Evolutionary conservation across 352 stramenopile genomes (phyloP).

Genomic region (Globisporangium viniferum): DNA sequence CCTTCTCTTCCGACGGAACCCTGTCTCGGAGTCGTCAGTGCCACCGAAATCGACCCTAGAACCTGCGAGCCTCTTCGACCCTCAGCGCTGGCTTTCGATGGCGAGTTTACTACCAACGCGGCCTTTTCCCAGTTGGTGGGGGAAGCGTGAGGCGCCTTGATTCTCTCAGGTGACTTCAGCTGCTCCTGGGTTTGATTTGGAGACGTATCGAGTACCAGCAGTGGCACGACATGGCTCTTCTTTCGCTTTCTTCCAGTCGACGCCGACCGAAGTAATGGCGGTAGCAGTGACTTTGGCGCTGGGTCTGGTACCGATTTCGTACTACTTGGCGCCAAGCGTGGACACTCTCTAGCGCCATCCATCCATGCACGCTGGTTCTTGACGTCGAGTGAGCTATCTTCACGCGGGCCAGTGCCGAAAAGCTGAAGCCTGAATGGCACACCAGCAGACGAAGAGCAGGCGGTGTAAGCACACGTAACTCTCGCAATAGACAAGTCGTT

Average conservation of each 20-base stretch:
- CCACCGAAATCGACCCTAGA: constrained; percentile 6
- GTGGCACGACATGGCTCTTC: constrained; percentile 10
- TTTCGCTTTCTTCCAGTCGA: constrained; percentile 5
- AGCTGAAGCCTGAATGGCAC: not conserved
- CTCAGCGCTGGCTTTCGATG: not conserved
- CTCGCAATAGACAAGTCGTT: not conserved
- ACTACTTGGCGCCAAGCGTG: not conserved
- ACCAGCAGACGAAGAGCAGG: not conserved
- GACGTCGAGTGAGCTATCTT: not conserved
- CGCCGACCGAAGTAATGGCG: constrained; percentile 3
- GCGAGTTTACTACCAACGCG: not conserved
- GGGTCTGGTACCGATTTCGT: not conserved
- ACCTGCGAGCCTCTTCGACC: not conserved
- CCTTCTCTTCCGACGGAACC: not conserved
- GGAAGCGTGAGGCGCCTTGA: not conserved
- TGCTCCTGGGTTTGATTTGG: not conserved
- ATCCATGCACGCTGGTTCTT: not conserved
- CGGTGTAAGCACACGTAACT: not conserved
- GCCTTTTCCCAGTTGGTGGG: not conserved
- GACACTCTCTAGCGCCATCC: not conserved
- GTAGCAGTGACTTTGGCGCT: not conserved
- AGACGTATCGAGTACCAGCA: not conserved
- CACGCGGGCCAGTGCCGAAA: not conserved
- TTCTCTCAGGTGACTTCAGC: not conserved
- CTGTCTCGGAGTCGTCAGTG: constrained; percentile 3